Evolutionary conservation across 495 filamentous ascomycete genomes (phyloP).

Genomic region (Hypoxylon perforatum): DNA sequence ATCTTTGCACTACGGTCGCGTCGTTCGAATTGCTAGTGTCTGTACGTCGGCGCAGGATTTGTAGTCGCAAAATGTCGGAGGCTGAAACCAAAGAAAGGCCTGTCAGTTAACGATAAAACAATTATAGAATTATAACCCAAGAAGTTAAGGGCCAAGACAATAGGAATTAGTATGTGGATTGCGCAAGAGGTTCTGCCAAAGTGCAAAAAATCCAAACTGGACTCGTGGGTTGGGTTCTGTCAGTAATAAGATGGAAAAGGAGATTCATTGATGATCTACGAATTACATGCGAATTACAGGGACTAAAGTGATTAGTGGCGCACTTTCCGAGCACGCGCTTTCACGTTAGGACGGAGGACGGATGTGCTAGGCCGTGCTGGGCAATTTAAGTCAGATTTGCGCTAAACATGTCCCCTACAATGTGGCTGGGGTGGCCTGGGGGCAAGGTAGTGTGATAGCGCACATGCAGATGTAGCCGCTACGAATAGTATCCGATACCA

Average conservation of each 20-base stretch:
- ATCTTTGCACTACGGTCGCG: constrained; percentile 1
- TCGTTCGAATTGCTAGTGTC: constrained; percentile 10
- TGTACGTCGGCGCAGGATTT: constrained; percentile 24
- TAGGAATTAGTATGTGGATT: not conserved
- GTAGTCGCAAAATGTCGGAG: constrained; percentile 15
- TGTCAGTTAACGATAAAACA: not conserved
- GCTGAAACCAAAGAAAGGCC: not conserved
- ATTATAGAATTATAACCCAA: constrained; percentile 12
- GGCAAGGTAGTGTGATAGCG: too few relatives aligned
- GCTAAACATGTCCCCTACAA: not conserved
- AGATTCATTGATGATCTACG: constrained; percentile 32
- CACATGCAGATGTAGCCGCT: not conserved
- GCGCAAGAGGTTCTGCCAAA: constrained; percentile 14
- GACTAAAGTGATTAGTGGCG: constrained; percentile 25
- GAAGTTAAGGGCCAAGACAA: constrained; percentile 13
- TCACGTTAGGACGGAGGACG: constrained; percentile 2
- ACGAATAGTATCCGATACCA: too few relatives aligned
- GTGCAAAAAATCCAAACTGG: constrained; percentile 14
- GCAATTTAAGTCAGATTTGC: constrained; percentile 24
- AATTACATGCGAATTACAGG: constrained; percentile 18
- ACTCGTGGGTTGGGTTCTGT: constrained; percentile 18
- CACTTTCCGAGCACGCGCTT: constrained; percentile 25
- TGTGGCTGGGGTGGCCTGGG: constrained; percentile 37
- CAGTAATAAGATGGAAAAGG: constrained; percentile 34
- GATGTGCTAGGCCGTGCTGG: constrained; percentile 15